A percentile compares a stretch with the other conserved stretches of the same genome.
These are phyloP conservation scores for Cokeromyces recurvatus DNA, from an alignment of 371 early-diverging fungal species.

Conservation along the genomic window DNA sequence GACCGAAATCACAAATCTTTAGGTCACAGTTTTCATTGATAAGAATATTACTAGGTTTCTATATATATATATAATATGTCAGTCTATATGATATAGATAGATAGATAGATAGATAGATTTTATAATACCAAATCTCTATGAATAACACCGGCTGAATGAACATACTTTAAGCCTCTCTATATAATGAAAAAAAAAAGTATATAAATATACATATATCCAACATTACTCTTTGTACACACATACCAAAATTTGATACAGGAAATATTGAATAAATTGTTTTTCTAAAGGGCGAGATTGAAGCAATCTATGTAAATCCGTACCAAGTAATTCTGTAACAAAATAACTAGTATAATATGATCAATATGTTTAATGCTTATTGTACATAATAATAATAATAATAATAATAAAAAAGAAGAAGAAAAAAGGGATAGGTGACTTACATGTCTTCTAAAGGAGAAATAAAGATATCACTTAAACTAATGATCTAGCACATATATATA, in stretches of 20 bases:
- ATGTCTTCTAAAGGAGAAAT: slow-evolving; percentile 90
- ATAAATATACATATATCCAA: background rate
- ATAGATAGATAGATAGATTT: no score
- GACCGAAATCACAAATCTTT: slow-evolving; percentile 97
- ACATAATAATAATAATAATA: no score
- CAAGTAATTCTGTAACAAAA: slow-evolving; percentile 92
- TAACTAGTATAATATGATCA: no score
- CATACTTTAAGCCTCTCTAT: slow-evolving; percentile 83
- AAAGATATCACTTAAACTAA: slow-evolving; percentile 84
- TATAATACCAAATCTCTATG: slow-evolving; percentile 86
- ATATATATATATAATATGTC: background rate
- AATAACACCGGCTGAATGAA: slow-evolving; percentile 94
- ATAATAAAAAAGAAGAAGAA: background rate
- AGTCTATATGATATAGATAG: background rate
- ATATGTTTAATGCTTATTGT: no score
- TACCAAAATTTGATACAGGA: slow-evolving; percentile 90
- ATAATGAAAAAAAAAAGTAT: slow-evolving; percentile 11
- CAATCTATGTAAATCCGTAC: slow-evolving; percentile 90
- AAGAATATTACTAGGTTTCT: slow-evolving; percentile 94
- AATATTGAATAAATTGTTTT: slow-evolving; percentile 93
- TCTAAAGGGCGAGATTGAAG: slow-evolving; percentile 85
- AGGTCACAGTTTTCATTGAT: slow-evolving; percentile 95
- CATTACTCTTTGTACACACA: slow-evolving; percentile 5
- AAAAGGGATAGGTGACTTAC: slow-evolving; percentile 35
- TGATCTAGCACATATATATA: no score